Conservation (phyloP, 2,329 filamentous ascomycete genomes). For the Ophiobolus disseminans region DNA sequence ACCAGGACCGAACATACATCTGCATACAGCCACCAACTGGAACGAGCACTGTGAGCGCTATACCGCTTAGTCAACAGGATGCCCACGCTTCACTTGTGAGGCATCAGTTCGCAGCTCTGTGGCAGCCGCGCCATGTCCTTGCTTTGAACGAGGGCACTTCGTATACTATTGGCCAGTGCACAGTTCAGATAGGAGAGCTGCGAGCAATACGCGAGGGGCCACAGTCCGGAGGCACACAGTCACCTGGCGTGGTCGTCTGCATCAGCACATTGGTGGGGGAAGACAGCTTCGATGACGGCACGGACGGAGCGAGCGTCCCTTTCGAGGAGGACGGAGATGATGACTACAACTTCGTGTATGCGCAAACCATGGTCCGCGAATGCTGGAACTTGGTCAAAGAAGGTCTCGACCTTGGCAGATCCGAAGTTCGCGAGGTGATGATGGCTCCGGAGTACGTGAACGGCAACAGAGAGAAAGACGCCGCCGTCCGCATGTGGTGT, state of each 20-base stretch:
- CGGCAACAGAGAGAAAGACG: constrained; percentile 22
- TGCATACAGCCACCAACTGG: constrained; percentile 27
- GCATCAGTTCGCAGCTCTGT: constrained; percentile 34
- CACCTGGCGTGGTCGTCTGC: constrained; percentile 40
- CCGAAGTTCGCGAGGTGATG: constrained; percentile 36
- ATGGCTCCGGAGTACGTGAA: constrained; percentile 21
- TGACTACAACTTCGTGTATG: constrained; percentile 29
- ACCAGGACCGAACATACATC: constrained; percentile 28
- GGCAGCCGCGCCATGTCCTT: constrained; percentile 34
- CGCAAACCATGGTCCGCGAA: constrained; percentile 30
- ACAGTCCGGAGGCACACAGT: constrained; percentile 20
- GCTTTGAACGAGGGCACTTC: constrained; percentile 26
- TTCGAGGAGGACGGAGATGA: constrained; percentile 10
- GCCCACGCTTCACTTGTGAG: constrained; percentile 23
- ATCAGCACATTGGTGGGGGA: constrained; percentile 26
- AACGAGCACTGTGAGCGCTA: constrained; percentile 24
- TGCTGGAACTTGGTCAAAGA: constrained; percentile 34
- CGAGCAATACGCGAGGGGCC: constrained; percentile 27
- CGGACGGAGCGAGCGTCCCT: not conserved
- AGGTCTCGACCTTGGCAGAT: constrained; percentile 31
- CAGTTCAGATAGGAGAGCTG: constrained; percentile 39
- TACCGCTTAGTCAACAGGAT: constrained; percentile 34
- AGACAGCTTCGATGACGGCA: constrained; percentile 10
- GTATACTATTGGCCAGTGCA: constrained; percentile 32
- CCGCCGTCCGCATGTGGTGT: constrained; percentile 42